Evolutionary conservation across 1,284 basidiomycete species (phyloP).

Genomic region (Austroboletus rostrupii): DNA sequence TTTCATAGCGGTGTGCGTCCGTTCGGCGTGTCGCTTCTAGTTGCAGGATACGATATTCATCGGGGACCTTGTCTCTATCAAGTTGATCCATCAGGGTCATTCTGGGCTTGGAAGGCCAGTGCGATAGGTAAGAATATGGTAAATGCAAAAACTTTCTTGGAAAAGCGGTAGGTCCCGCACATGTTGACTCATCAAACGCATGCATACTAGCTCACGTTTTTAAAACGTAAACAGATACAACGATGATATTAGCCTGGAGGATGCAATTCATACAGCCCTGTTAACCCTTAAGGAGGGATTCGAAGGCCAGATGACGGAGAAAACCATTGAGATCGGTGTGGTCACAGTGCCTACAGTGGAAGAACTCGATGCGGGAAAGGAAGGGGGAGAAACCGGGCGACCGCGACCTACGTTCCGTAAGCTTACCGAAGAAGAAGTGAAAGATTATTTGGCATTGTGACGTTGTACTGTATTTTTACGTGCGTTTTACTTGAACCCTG

Average conservation of each 20-base stretch:
- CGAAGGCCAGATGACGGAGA: constrained; percentile 99
- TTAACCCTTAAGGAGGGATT: constrained; percentile 98
- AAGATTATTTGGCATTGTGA: constrained; percentile 86
- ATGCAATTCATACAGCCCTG: constrained; percentile 99
- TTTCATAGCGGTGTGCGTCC: constrained; percentile 89
- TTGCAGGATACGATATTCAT: constrained; percentile 93
- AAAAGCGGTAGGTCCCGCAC: constrained; percentile 76
- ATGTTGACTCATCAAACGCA: constrained; percentile 20
- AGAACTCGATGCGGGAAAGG: constrained; percentile 71
- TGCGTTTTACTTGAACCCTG: constrained; percentile 14
- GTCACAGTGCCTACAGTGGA: constrained; percentile 81
- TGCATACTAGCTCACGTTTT: constrained; percentile 15
- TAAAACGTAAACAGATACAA: constrained; percentile 72
- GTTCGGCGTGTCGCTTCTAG: constrained; percentile 94
- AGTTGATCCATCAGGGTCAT: constrained; percentile 97
- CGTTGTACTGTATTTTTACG: constrained; percentile 29
- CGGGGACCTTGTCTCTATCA: constrained; percentile 94
- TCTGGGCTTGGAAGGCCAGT: constrained; percentile 99
- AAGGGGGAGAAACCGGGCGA: constrained; percentile 70
- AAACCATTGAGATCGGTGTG: constrained; percentile 98
- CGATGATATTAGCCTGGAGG: constrained; percentile 97
- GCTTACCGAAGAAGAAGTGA: constrained; percentile 89
- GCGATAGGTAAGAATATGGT: constrained; percentile 99
- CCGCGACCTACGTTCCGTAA: constrained; percentile 89
- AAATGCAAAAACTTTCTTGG: constrained; percentile 98